phyloP scores from a whole-genome alignment of 768 basidiomycete species.

The Boletales sp. region DNA sequence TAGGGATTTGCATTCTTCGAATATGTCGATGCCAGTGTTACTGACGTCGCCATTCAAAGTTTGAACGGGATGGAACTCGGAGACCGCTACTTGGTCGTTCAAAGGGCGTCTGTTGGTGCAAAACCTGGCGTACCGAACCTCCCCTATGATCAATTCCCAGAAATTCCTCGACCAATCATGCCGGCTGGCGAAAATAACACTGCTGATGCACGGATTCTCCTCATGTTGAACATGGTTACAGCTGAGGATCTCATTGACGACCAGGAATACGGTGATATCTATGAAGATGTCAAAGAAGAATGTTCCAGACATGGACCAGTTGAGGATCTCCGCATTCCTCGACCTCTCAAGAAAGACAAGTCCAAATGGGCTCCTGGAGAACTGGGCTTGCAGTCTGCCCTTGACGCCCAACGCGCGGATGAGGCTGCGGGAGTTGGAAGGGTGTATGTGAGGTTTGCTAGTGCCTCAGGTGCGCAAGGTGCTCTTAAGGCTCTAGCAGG shows the following conservation, averaged over 20 bases:
- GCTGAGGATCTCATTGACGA: slow-evolving; percentile 88
- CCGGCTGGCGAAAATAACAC: slow-evolving; percentile 69
- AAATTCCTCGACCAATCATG: slow-evolving; percentile 85
- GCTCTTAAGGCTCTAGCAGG: slow-evolving; percentile 90
- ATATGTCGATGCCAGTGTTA: slow-evolving; percentile 85
- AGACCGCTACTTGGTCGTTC: slow-evolving; percentile 92
- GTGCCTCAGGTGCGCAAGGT: slow-evolving; percentile 55
- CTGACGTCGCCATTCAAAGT: slow-evolving; percentile 94
- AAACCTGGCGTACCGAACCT: slow-evolving; percentile 65
- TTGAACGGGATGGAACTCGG: slow-evolving; percentile 98
- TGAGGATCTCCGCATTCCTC: slow-evolving; percentile 82
- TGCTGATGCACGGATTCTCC: slow-evolving; percentile 75
- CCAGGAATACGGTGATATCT: slow-evolving; percentile 88
- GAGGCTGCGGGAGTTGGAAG: slow-evolving; percentile 92
- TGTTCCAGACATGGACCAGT: slow-evolving; percentile 77
- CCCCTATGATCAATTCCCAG: slow-evolving; percentile 78
- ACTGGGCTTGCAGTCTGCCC: slow-evolving; percentile 51
- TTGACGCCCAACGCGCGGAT: slow-evolving; percentile 70
- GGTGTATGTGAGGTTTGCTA: slow-evolving; percentile 87
- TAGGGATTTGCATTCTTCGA: slow-evolving; percentile 99
- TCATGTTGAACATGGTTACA: slow-evolving; percentile 99
- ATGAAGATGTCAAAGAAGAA: slow-evolving; percentile 93
- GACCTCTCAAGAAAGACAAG: slow-evolving; percentile 85
- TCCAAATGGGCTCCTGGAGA: slow-evolving; percentile 70
- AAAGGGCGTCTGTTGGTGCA: slow-evolving; percentile 92